Evolutionary conservation across 106 monocot species (phyloP).

Genomic region (Allium cepa): DNA sequence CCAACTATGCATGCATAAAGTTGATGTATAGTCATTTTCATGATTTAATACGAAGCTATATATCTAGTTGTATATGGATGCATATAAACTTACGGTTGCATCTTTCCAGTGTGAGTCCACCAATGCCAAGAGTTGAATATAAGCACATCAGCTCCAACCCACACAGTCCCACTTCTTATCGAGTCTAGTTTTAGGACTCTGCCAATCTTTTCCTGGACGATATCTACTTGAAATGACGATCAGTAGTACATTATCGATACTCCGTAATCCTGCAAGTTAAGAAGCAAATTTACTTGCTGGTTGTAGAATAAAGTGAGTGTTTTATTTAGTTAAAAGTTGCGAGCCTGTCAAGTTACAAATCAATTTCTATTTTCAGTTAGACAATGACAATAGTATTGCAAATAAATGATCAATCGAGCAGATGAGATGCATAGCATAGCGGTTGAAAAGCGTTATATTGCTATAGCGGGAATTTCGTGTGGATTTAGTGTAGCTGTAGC

Average conservation of each 20-base stretch:
- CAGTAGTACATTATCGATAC: constrained; percentile 53
- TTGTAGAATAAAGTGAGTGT: no score
- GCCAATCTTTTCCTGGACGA: constrained; percentile 41
- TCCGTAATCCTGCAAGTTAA: constrained; percentile 41
- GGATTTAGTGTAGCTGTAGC: no score
- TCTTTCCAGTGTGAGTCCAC: constrained; percentile 58
- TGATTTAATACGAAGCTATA: neutral
- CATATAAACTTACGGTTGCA: constrained; percentile 32
- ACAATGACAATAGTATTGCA: neutral
- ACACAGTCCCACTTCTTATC: constrained; percentile 38
- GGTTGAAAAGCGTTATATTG: no score
- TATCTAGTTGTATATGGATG: neutral
- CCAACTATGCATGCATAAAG: constrained; percentile 37
- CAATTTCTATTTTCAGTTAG: neutral
- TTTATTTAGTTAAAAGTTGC: neutral
- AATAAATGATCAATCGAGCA: neutral
- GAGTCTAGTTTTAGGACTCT: constrained; percentile 77
- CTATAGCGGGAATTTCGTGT: no score
- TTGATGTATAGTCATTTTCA: neutral
- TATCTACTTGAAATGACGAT: constrained; percentile 64
- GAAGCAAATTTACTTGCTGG: no score
- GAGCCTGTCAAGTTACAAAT: neutral
- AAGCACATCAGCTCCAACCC: constrained; percentile 59
- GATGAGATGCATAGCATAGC: neutral
- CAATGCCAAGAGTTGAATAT: constrained; percentile 97